A percentile compares a stretch with the other conserved stretches of the same genome.
Conservation (phyloP, 768 basidiomycete species). For the Lyophyllum semitale region DNA sequence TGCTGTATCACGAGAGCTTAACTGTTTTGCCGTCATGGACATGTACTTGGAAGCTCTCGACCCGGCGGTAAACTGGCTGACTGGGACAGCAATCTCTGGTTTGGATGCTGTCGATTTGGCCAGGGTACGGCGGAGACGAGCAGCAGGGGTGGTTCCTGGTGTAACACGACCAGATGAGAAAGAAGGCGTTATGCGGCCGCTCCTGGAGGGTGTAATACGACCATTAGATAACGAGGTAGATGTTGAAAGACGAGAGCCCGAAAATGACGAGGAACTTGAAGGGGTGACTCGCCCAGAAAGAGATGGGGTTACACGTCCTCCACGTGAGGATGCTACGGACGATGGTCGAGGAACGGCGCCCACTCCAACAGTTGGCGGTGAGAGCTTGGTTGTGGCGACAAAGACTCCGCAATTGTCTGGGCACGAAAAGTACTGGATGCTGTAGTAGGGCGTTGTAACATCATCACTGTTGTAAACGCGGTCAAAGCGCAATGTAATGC, state of each 20-base stretch:
- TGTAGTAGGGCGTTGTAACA: conserved; percentile 33
- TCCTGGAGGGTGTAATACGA: conserved; percentile 40
- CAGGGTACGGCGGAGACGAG: conserved; percentile 28
- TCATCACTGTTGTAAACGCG: too few relatives aligned
- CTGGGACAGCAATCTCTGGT: conserved; percentile 31
- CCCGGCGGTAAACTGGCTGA: conserved; percentile 69
- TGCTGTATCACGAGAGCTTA: conserved; percentile 48
- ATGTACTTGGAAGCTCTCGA: conserved; percentile 85
- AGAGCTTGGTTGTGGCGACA: conserved; percentile 80
- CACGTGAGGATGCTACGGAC: conserved; percentile 77
- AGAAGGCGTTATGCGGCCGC: conserved; percentile 55
- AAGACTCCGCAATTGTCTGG: conserved; percentile 90
- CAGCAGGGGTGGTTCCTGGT: conserved; percentile 38
- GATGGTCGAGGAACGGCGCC: conserved; percentile 60
- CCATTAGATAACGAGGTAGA: conserved; percentile 40
- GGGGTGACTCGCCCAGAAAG: conserved; percentile 54
- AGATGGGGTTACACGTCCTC: conserved; percentile 63
- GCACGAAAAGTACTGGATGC: conserved; percentile 84
- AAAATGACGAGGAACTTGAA: conserved; percentile 36
- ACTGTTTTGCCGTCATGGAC: conserved; percentile 82
- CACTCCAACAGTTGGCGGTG: conserved; percentile 67
- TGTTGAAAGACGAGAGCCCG: conserved; percentile 27
- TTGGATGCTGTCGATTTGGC: conserved; percentile 34
- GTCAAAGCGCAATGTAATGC: too few relatives aligned
- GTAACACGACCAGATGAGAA: conserved; percentile 36